These are phyloP conservation scores for Aspergillus nanangensis DNA, from an alignment of 495 filamentous ascomycete genomes.

Conservation along the genomic window DNA sequence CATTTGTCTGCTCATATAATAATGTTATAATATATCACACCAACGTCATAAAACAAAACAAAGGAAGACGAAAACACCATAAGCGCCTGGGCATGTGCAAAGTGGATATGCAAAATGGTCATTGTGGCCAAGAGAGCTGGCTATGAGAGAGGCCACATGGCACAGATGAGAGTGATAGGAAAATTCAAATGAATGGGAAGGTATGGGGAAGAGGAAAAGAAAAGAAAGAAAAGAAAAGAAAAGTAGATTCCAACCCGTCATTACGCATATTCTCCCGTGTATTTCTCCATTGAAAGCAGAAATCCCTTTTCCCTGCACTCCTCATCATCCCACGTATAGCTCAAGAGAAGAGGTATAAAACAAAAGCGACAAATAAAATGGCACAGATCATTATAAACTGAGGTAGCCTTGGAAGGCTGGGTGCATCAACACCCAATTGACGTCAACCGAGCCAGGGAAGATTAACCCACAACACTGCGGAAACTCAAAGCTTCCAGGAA, in stretches of 20 bases:
- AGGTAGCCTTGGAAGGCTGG: no score
- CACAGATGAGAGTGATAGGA: slow-evolving; percentile 9
- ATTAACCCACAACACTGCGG: slow-evolving; percentile 83
- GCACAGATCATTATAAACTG: slow-evolving; percentile 2
- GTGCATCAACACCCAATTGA: slow-evolving; percentile 2
- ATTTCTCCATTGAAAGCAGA: not conserved
- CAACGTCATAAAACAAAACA: slow-evolving; percentile 3
- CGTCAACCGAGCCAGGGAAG: not conserved
- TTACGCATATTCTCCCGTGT: slow-evolving; percentile 15
- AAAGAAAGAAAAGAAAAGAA: slow-evolving; percentile 9
- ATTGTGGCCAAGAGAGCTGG: slow-evolving; percentile 1
- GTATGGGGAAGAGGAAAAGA: slow-evolving; percentile 8
- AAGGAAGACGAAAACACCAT: slow-evolving; percentile 16
- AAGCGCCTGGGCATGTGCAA: slow-evolving; percentile 22
- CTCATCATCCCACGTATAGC: slow-evolving; percentile 10
- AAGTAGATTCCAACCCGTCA: slow-evolving; percentile 18
- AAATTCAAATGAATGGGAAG: slow-evolving; percentile 12
- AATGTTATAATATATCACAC: no score
- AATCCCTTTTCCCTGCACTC: slow-evolving; percentile 7
- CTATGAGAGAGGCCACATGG: no score
- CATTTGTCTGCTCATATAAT: no score
- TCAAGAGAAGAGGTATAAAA: slow-evolving; percentile 2
- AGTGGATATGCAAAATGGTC: slow-evolving; percentile 10
- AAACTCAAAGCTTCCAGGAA: slow-evolving; percentile 91
- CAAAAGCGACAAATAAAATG: slow-evolving; percentile 4